A percentile compares a stretch with the other conserved stretches of the same genome.
Evolutionary conservation across 2,329 filamentous ascomycete genomes (phyloP).

Genomic region (Aspergillus quadricinctus): DNA sequence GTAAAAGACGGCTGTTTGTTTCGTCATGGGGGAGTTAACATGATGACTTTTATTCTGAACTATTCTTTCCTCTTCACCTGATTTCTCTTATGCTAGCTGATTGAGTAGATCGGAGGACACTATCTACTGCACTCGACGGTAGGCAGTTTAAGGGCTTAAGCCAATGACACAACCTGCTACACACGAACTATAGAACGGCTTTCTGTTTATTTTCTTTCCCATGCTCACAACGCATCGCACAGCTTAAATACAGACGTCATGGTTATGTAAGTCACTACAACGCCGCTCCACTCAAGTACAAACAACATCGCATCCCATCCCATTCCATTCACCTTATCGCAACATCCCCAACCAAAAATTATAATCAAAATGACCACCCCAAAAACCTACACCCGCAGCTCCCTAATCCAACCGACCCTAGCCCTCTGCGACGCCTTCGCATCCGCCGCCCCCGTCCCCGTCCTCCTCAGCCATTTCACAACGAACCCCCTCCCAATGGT

Average conservation of each 20-base stretch:
- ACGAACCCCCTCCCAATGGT: slow-evolving; percentile 20
- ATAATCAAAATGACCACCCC: background rate
- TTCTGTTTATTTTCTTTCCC: background rate
- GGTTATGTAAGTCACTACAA: background rate
- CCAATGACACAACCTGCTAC: background rate
- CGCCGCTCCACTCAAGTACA: background rate
- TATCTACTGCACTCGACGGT: background rate
- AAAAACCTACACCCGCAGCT: slow-evolving; percentile 11
- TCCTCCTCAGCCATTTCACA: slow-evolving; percentile 35
- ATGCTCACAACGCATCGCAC: background rate
- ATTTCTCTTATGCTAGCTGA: background rate
- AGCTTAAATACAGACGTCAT: background rate
- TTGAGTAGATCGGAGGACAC: background rate
- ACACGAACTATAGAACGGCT: background rate
- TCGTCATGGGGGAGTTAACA: background rate
- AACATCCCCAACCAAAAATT: background rate
- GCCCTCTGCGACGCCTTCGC: slow-evolving; percentile 31
- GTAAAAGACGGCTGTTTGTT: slow-evolving; percentile 4
- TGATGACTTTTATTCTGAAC: background rate
- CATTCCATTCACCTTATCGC: background rate
- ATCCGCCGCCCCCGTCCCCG: slow-evolving; percentile 14
- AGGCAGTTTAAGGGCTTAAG: background rate
- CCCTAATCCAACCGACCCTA: slow-evolving; percentile 23
- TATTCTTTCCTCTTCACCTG: background rate
- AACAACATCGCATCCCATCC: background rate